A percentile compares a stretch with the other conserved stretches of the same genome.
phyloP scores from a whole-genome alignment of 768 basidiomycete species.

The Calocybe indica region DNA sequence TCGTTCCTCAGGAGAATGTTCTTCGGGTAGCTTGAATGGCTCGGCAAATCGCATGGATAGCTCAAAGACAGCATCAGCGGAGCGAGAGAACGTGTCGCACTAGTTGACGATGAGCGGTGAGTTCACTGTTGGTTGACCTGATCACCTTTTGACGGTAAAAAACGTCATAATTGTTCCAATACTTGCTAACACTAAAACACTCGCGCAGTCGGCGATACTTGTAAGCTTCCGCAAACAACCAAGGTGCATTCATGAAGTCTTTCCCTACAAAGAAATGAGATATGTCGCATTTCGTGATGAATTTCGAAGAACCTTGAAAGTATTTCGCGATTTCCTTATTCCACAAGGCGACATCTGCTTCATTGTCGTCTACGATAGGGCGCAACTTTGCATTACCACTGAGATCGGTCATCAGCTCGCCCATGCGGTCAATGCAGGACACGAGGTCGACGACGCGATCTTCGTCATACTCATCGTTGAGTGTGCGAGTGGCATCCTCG shows the following conservation, averaged over 20 bases:
- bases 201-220: conserved; percentile 90
- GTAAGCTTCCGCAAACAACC: conserved; percentile 95
- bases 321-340: conserved; percentile 96
- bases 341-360: conserved; percentile 92
- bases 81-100: conserved; percentile 96
- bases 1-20: conserved; percentile 45
- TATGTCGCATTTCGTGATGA: background rate
- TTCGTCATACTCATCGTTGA: conserved; percentile 81
- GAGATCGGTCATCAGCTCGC: conserved; percentile 81
- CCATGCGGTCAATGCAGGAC: conserved; percentile 85
- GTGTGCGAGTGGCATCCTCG: conserved; percentile 82
- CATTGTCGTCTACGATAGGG: conserved; percentile 85
- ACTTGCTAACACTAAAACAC: conserved; percentile 88
- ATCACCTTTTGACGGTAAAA: conserved; percentile 88
- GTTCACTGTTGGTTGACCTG: background rate
- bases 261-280: conserved; percentile 42
- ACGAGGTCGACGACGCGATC: conserved; percentile 82
- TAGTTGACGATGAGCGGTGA: conserved; percentile 17
- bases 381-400: conserved; percentile 79
- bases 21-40: conserved; percentile 61
- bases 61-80: conserved; percentile 88
- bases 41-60: conserved; percentile 88
- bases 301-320: conserved; percentile 64
- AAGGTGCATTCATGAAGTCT: conserved; percentile 93
- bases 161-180: conserved; percentile 88